Base-by-base conservation (phyloP, 345 rosid species). In the Clarkia xantiana region DNA sequence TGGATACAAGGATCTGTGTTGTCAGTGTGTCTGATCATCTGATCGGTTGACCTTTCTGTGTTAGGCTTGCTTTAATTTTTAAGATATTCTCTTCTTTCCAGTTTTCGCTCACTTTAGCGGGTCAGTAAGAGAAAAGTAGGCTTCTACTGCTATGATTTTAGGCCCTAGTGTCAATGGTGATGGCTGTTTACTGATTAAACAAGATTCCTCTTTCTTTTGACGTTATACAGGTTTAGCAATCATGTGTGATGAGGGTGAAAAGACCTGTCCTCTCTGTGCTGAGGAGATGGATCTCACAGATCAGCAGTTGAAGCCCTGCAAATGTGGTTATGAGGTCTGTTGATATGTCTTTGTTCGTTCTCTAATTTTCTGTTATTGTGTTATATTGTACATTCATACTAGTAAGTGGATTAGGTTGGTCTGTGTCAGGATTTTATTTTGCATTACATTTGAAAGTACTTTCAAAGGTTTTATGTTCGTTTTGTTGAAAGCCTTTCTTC, bases 241-340 rank as follows among this genome's bases (percentile, higher is more conserved):
- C 67, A 84, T 89, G 97, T 76, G 83, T 57, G 97, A 80, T 22
- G 71, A 75, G 53, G 85, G 94, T 56, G 95, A 88, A 51, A 88
- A 62, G 77, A 80, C 80, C 25, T 88, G 95, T 48, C 97, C 95
- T 17, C 82, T 88, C 58, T 88, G 97, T 19, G 81, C 93, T 0
- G 93, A 88, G 67, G 94, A 84, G 77, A 88, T 90, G 97, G 95
- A 82, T 58, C 58, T 85, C 66, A 84, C 97, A 41, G 97, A 84
- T 67, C 95, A 80, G 70, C 93, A 88, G 44, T 71, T 88, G 72
- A 88, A 80, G 72, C 95, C 97, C 51, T 88, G 97, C 78, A 71
- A 76, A 74, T 89, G 97, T 71, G 97, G 95, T 54, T 89, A 89
- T 38, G 89, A 89, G 88, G 94, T 89, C 63, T 25, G 59, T 41